These are phyloP conservation scores for Ustulina deusta DNA, from an alignment of 2,329 filamentous ascomycete species.

Conservation along the genomic window DNA sequence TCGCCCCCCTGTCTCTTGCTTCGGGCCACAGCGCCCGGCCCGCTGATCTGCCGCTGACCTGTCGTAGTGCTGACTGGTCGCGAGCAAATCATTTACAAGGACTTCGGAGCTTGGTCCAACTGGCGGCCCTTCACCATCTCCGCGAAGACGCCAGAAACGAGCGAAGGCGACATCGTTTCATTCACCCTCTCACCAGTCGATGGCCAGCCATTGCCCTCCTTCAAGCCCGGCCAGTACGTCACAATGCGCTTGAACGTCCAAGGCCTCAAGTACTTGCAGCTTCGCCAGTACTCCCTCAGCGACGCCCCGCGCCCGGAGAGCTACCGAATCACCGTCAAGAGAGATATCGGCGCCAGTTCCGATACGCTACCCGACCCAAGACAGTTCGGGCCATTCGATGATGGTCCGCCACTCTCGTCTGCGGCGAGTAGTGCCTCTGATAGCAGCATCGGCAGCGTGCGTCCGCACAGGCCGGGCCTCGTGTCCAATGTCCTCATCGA, in stretches of 20 bases:
- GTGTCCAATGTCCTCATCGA: constrained; percentile 78
- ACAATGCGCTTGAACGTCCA: constrained; percentile 71
- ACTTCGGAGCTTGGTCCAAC: constrained; percentile 71
- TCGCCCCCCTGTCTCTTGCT: neutral
- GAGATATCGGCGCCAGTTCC: constrained; percentile 65
- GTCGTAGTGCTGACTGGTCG: constrained; percentile 70
- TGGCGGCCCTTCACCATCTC: constrained; percentile 76
- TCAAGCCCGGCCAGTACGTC: constrained; percentile 79
- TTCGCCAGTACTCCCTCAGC: constrained; percentile 79
- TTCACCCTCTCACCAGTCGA: constrained; percentile 77
- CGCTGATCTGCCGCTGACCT: constrained; percentile 11
- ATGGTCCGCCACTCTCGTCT: constrained; percentile 47
- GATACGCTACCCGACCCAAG: constrained; percentile 42
- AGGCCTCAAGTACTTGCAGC: constrained; percentile 69
- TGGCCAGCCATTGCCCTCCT: constrained; percentile 69
- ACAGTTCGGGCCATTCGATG: constrained; percentile 32
- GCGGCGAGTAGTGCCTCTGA: constrained; percentile 51
- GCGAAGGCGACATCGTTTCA: constrained; percentile 71
- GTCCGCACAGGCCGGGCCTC: constrained; percentile 63
- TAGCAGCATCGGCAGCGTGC: constrained; percentile 49
- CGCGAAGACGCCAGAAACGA: constrained; percentile 72
- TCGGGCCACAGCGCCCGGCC: neutral
- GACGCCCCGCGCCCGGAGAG: constrained; percentile 71
- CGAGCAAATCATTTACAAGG: constrained; percentile 72
- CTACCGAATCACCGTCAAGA: constrained; percentile 79